Evolutionary conservation across 176 grass and related monocot species (phyloP).

Genomic region (Saccharum spontaneum): DNA sequence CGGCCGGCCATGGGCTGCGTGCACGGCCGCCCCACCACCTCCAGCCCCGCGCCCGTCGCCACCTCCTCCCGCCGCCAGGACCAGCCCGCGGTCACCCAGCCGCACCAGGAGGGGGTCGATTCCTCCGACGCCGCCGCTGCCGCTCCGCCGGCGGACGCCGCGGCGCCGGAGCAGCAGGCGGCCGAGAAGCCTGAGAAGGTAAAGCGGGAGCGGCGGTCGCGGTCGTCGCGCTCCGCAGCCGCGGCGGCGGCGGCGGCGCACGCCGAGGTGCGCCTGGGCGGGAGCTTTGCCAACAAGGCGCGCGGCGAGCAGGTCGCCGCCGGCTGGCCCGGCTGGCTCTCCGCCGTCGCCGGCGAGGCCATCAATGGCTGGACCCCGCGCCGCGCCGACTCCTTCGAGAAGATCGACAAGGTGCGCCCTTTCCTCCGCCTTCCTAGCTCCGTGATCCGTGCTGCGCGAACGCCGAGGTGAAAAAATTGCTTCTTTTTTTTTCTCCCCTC

Average conservation of each 20-base stretch:
- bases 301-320: constrained; percentile 86
- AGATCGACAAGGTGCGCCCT: constrained; percentile 76
- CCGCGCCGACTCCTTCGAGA: constrained; percentile 86
- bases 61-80: constrained; percentile 27
- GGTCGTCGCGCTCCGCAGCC: constrained; percentile 38
- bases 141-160: neutral
- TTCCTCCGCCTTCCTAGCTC: neutral
- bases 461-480: constrained; percentile 29
- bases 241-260: neutral
- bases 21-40: constrained; percentile 51
- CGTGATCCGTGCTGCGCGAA: constrained; percentile 32
- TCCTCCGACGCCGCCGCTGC: neutral
- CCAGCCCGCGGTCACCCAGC: neutral
- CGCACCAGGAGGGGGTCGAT: constrained; percentile 21
- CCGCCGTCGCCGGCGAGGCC: constrained; percentile 81
- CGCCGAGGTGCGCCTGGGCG: constrained; percentile 44
- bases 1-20: constrained; percentile 73
- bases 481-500: neutral
- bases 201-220: constrained; percentile 44
- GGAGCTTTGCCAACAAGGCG: constrained; percentile 71
- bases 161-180: constrained; percentile 9
- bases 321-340: constrained; percentile 85
- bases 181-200: constrained; percentile 40
- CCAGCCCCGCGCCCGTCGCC: constrained; percentile 26
- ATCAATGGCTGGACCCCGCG: constrained; percentile 74